Evolutionary conservation across 2,329 filamentous ascomycete species (phyloP).

Genomic region (Teratosphaeria nubilosa): DNA sequence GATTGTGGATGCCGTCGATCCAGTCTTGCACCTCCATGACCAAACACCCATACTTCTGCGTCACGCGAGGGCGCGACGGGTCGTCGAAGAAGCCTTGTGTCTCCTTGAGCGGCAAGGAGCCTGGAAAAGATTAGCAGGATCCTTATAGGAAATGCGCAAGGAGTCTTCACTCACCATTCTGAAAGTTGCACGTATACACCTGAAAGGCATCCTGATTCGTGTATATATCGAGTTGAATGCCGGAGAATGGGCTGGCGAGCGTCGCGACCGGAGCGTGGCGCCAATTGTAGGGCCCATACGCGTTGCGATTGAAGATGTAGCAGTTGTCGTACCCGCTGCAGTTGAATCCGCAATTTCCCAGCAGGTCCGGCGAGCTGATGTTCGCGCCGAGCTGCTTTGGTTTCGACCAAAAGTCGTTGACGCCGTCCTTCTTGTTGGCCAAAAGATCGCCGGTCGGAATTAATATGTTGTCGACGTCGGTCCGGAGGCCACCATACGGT

Average conservation of each 20-base stretch:
- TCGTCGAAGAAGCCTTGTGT: conserved; percentile 55
- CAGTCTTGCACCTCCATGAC: conserved; percentile 88
- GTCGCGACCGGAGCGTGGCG: conserved; percentile 51
- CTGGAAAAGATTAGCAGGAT: conserved; percentile 26
- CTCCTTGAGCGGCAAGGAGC: conserved; percentile 53
- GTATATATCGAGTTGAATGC: conserved; percentile 72
- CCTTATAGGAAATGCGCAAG: background rate
- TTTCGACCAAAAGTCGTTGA: conserved; percentile 73
- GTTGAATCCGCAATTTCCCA: conserved; percentile 66
- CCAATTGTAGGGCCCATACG: conserved; percentile 54
- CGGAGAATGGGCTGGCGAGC: conserved; percentile 63
- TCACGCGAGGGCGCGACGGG: conserved; percentile 47
- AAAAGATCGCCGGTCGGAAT: conserved; percentile 50
- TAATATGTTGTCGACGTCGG: conserved; percentile 50
- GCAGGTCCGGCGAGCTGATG: conserved; percentile 50
- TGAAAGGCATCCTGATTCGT: conserved; percentile 82
- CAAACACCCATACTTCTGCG: conserved; percentile 69
- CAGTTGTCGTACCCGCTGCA: conserved; percentile 81
- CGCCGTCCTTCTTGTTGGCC: conserved; percentile 54
- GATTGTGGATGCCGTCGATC: conserved; percentile 91
- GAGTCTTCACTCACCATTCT: conserved; percentile 51
- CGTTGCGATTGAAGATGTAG: conserved; percentile 56
- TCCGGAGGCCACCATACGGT: conserved; percentile 60
- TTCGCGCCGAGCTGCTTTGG: conserved; percentile 72
- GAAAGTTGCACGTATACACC: conserved; percentile 71